Evolutionary conservation across 2,329 filamentous ascomycete species (phyloP), one percentile per base, ranked within the genome.

Genomic region (Metarhizium robertsii): DNA sequence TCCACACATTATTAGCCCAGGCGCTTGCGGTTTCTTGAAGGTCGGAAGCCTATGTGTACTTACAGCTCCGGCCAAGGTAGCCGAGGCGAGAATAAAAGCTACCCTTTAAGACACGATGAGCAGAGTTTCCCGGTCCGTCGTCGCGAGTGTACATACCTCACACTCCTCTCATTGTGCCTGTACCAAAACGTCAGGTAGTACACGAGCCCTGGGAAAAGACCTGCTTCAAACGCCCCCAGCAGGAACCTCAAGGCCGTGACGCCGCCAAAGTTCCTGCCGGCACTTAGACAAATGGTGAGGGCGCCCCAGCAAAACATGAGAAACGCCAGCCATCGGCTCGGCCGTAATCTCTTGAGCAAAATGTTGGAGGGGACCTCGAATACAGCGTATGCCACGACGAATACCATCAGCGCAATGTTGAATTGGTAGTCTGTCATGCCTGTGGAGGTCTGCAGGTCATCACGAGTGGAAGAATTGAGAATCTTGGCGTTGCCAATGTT

Each of bases 141-240:
- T 25, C 25, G 40, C 6, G 40, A 5, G 16, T 14, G n/a, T 43
- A 63, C 66, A 58, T 53, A 69, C 66, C 69, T 79, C n/a, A 89
- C 70, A 25, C 85, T 86, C 3, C 88, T 78, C 69, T 91, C 87
- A 18, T 81, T 78, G 61, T 83, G 81, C 48, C 79, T 83, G 67
- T 91, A 91, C 78, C 88, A 90, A 58, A 89, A 82, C 0, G 87
- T 90, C 50, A 91, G 72, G 61, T 88, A 89, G 67, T 83, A 73
- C 0, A 83, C 79, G 60, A 88, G 70, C 0, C 69, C 68, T 0
- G 69, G 69, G 58, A 89, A 89, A 1, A 90, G 70, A 51, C 55
- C 55, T 5, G 85, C 86, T 69, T 91, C 87, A 46, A 86, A 80
- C 5, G 81, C 73, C 4, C 87, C 87, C 0, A 91, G 75, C 8